Percentiles rank a stretch among this genome's conserved stretches.
phyloP scores from a whole-genome alignment of 2,329 filamentous ascomycete species.

The Talaromyces sp. region DNA sequence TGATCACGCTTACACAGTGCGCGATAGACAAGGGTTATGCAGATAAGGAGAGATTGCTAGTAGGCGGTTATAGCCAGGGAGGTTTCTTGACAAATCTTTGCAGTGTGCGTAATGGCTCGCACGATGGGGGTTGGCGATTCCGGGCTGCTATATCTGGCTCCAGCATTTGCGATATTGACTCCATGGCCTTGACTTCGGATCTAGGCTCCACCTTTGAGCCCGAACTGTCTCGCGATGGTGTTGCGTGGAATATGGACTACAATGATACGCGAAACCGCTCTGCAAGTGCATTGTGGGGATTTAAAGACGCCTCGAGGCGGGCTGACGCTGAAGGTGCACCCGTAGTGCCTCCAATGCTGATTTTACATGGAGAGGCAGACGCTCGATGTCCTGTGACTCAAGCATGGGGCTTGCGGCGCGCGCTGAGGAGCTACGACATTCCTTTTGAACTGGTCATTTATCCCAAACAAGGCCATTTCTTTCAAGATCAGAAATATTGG shows the following conservation, averaged over 20 bases:
- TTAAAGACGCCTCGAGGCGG: conserved; percentile 8
- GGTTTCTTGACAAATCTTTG: conserved; percentile 12
- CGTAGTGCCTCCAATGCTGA: conserved; percentile 13
- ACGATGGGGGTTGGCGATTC: conserved; percentile 9
- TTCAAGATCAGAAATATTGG: conserved; percentile 11
- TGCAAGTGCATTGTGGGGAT: conserved; percentile 12
- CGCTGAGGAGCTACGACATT: conserved; percentile 4
- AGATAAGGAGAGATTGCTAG: conserved; percentile 10
- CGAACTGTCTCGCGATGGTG: conserved; percentile 9
- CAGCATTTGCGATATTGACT: conserved; percentile 13
- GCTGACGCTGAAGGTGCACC: neutral
- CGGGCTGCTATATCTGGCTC: conserved; percentile 11
- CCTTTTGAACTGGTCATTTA: conserved; percentile 11
- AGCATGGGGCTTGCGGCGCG: conserved; percentile 11
- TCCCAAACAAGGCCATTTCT: conserved; percentile 9
- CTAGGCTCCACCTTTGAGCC: conserved; percentile 9
- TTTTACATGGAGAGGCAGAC: conserved; percentile 15
- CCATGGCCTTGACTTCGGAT: conserved; percentile 13
- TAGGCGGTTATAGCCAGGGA: conserved; percentile 14
- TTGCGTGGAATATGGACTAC: conserved; percentile 11
- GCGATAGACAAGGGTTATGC: conserved; percentile 12
- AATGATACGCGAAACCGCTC: conserved; percentile 5
- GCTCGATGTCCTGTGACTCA: conserved; percentile 12
- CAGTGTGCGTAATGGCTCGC: conserved; percentile 9
- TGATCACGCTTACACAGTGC: conserved; percentile 12